A percentile compares a stretch with the other conserved stretches of the same genome.
phyloP scores from a whole-genome alignment of 2,329 filamentous ascomycete genomes.

The Hypoxylon sp. region DNA sequence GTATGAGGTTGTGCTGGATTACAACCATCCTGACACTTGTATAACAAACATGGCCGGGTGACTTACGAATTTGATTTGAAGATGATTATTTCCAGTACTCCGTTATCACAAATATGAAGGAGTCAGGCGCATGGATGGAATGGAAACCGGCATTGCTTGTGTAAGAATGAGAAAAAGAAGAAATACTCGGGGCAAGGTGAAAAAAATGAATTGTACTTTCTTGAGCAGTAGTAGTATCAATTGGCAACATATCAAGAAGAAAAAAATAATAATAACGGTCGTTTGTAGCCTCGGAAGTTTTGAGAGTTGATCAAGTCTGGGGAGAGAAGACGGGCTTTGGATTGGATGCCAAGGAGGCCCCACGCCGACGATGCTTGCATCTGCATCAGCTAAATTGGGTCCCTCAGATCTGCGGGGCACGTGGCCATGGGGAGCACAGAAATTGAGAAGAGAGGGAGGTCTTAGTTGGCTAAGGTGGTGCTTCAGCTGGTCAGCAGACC shows the following conservation, averaged over 20 bases:
- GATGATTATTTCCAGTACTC: conserved; percentile 10
- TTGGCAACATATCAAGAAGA: neutral
- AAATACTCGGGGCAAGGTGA: neutral
- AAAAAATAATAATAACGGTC: conserved; percentile 6
- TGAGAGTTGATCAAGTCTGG: conserved; percentile 16
- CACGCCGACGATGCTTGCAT: conserved; percentile 39
- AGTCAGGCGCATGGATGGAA: neutral
- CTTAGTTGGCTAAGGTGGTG: conserved; percentile 10
- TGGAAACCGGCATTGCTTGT: neutral
- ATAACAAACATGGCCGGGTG: conserved; percentile 26
- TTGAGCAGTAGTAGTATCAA: neutral
- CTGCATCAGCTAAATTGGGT: conserved; percentile 43
- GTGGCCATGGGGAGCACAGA: conserved; percentile 44
- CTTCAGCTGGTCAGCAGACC: conserved; percentile 48
- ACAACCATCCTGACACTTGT: conserved; percentile 25
- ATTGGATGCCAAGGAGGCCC: conserved; percentile 38
- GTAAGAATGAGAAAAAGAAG: neutral
- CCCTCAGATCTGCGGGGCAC: conserved; percentile 48
- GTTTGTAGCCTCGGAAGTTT: conserved; percentile 9
- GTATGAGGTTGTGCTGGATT: conserved; percentile 27
- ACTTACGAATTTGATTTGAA: conserved; percentile 15
- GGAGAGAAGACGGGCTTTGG: conserved; percentile 12
- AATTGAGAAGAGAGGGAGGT: conserved; percentile 10
- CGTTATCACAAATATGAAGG: conserved; percentile 14
- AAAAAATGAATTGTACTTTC: conserved; percentile 2